Evolutionary conservation across 768 basidiomycete genomes (phyloP), one percentile per base, ranked within the genome.

Genomic region (Tylopilus subfusipes): DNA sequence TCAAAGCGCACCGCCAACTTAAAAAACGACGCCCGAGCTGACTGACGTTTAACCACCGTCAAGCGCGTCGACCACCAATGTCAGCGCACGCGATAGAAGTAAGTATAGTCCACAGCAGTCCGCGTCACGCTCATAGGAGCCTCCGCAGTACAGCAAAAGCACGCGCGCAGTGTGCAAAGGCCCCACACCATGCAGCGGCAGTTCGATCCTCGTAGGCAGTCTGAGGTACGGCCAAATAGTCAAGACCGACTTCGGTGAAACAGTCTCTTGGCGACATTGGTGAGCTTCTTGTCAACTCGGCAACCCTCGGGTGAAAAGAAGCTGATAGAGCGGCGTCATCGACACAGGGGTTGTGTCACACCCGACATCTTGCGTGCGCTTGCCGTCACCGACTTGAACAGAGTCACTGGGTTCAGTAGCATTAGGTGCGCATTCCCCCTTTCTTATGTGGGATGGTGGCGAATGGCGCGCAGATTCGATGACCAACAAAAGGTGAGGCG

Each of bases 191-290:
- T 90, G 88, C 68, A 77, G 76, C 21, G 82, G 80, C 33, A 67
- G 80, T 1, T 46, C 62, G 0, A 79, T 91, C 36, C 70, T 75
- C n/a, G 66, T 75, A 16, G 86, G 84, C 2, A 75, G 75, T 18
- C 69, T 91, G 54, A 73, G 89, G n/a, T 89, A 90, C 61, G 89
- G 89, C 0, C 70, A 74, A 48, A 76, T 76, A 7, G 68, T 67
- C 8, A 62, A 63, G 10, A 72, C 66, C 19, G 69, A 76, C 36
- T 82, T 76, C 48, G 82, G 85, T 44, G 85, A 88, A 67, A 80
- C 76, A 1, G 81, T 90, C 4, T 76, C 83, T 63, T 91, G 90
- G 90, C 75, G 82, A 39, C 89, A 91, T 60, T 91, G 89, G 88
- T 88, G 69, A 62, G 75, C 54, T 44, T 54, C 38, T 27, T 34